These are phyloP conservation scores for Madurella mycetomatis DNA, from an alignment of 2,329 filamentous ascomycete species.

Conservation along the genomic window DNA sequence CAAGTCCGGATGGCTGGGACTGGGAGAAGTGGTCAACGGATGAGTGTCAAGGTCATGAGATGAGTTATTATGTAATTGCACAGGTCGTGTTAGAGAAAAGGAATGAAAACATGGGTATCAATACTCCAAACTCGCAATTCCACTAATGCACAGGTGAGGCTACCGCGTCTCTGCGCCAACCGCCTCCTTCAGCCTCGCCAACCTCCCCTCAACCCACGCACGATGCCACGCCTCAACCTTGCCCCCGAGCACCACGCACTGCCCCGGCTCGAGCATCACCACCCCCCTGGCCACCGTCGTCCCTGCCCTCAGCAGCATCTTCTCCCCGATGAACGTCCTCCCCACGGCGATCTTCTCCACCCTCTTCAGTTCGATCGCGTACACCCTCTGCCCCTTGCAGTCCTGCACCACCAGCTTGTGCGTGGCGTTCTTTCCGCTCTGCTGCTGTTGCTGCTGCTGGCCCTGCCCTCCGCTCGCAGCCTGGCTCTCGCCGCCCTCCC, in stretches of 20 bases:
- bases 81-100: background rate
- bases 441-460: constrained; percentile 11
- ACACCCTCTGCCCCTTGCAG: constrained; percentile 61
- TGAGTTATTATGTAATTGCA: background rate
- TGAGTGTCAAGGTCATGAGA: background rate
- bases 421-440: constrained; percentile 48
- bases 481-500: constrained; percentile 8
- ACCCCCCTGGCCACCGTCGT: constrained; percentile 68
- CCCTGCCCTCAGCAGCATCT: constrained; percentile 66
- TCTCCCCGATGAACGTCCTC: constrained; percentile 70
- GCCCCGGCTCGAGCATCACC: constrained; percentile 68
- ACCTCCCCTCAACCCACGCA: constrained; percentile 67
- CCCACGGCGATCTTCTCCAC: constrained; percentile 62
- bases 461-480: background rate
- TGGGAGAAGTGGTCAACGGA: constrained; percentile 39
- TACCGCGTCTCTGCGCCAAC: constrained; percentile 5
- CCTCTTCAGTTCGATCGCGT: constrained; percentile 65
- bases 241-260: constrained; percentile 73
- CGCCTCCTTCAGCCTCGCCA: constrained; percentile 61
- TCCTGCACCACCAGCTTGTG: constrained; percentile 85
- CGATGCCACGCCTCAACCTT: constrained; percentile 79
- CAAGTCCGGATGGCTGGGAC: constrained; percentile 57
- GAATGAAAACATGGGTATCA: background rate
- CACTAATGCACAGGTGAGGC: background rate
- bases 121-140: background rate